These are phyloP conservation scores for Termitomyces sp. DNA, from an alignment of 1,284 basidiomycete genomes.

Conservation along the genomic window DNA sequence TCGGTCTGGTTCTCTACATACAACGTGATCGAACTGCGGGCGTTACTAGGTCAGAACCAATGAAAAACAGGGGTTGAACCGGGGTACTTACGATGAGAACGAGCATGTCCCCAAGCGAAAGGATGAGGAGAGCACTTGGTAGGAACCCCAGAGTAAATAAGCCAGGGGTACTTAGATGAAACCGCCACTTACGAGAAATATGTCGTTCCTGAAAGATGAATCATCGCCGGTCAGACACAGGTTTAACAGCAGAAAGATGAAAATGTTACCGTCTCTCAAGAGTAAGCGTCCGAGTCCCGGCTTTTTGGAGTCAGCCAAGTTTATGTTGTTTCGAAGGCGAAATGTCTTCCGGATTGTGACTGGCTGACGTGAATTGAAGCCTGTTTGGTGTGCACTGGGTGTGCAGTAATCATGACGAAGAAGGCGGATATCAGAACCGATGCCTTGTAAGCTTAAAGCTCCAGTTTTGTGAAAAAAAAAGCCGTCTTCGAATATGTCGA, in stretches of 20 bases:
- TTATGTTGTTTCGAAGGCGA: slow-evolving; percentile 11
- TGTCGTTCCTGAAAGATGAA: slow-evolving; percentile 4
- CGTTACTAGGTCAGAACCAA: background rate
- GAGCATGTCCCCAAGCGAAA: slow-evolving; percentile 28
- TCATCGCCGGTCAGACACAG: background rate
- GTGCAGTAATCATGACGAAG: background rate
- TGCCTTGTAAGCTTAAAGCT: background rate
- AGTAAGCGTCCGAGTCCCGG: slow-evolving; percentile 8
- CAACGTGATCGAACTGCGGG: slow-evolving; percentile 10
- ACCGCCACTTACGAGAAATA: slow-evolving; percentile 7
- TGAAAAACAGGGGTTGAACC: background rate
- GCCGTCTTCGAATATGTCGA: background rate
- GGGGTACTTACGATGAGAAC: slow-evolving; percentile 23
- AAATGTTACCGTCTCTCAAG: slow-evolving; percentile 9
- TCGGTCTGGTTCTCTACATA: background rate
- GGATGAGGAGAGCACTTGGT: slow-evolving; percentile 22
- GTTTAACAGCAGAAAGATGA: too few species aligned
- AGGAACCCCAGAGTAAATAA: background rate
- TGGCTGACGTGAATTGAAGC: background rate
- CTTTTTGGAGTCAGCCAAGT: slow-evolving; percentile 3
- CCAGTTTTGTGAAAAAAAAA: background rate
- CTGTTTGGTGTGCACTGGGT: background rate
- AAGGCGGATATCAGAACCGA: background rate
- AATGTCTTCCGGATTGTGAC: slow-evolving; percentile 11
- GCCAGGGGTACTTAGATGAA: background rate